Evolutionary conservation across 495 filamentous ascomycete genomes (phyloP).

Genomic region (Xylaria intraflava): DNA sequence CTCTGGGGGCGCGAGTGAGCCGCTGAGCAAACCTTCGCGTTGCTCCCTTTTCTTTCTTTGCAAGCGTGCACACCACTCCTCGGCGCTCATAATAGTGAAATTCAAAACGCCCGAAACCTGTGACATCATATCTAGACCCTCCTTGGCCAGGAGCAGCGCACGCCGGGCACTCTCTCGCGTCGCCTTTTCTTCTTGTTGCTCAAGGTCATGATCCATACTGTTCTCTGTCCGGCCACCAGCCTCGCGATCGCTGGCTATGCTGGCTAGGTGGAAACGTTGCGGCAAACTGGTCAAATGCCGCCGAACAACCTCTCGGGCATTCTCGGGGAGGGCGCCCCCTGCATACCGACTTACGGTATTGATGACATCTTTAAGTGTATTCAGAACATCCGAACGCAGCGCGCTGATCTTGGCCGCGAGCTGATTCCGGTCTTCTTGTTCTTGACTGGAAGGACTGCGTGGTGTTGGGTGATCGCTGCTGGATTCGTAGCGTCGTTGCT

Average conservation of each 20-base stretch:
- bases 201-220: conserved; percentile 25
- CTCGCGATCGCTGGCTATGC: conserved; percentile 33
- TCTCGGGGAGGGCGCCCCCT: conserved; percentile 76
- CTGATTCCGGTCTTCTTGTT: conserved; percentile 28
- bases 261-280: conserved; percentile 59
- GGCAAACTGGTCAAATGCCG: conserved; percentile 74
- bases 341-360: conserved; percentile 76
- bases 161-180: conserved; percentile 52
- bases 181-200: conserved; percentile 29
- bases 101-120: conserved; percentile 77
- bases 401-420: conserved; percentile 56
- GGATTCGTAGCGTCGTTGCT: conserved; percentile 32
- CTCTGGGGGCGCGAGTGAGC: conserved; percentile 10
- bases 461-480: conserved; percentile 18
- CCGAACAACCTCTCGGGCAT: conserved; percentile 70
- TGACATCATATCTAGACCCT: conserved; percentile 82
- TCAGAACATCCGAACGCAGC: conserved; percentile 66
- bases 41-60: conserved; percentile 48
- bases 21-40: conserved; percentile 16
- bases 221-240: conserved; percentile 27
- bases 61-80: conserved; percentile 75
- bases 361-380: conserved; percentile 68
- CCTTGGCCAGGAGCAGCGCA: conserved; percentile 74
- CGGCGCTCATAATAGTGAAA: conserved; percentile 76
- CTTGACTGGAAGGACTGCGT: conserved; percentile 14